phyloP scores from a whole-genome alignment of 2,329 filamentous ascomycete genomes.

The Pseudopyricularia cyperi region DNA sequence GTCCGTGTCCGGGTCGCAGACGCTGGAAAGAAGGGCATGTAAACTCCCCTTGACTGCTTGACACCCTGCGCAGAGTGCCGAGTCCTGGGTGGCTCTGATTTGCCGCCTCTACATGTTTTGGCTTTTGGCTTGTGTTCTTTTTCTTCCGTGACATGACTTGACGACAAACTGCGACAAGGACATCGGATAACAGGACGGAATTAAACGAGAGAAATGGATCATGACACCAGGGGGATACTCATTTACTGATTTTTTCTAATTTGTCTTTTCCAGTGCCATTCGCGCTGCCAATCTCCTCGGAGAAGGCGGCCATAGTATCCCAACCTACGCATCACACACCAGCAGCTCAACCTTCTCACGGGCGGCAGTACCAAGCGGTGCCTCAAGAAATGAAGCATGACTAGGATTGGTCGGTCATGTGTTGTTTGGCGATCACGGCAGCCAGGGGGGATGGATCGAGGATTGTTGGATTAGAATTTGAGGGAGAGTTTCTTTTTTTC shows the following conservation, averaged over 20 bases:
- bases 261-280: background rate
- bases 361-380: slow-evolving; percentile 1
- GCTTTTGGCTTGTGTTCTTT: background rate
- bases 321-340: background rate
- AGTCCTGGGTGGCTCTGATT: no score
- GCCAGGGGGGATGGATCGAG: background rate
- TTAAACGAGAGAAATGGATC: background rate
- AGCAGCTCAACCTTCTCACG: background rate
- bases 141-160: background rate
- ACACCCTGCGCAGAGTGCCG: background rate
- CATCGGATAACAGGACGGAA: slow-evolving; percentile 1
- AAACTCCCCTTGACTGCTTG: slow-evolving; percentile 1
- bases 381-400: slow-evolving; percentile 11
- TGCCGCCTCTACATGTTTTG: background rate
- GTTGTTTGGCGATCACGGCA: background rate
- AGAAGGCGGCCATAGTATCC: background rate
- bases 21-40: slow-evolving; percentile 14
- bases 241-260: slow-evolving; percentile 3
- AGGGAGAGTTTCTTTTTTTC: background rate
- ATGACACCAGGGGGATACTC: background rate
- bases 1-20: slow-evolving; percentile 24
- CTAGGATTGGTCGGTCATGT: slow-evolving; percentile 3
- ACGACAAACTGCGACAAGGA: background rate
- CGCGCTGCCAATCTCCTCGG: background rate
- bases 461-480: background rate